phyloP scores from a whole-genome alignment of 176 grass and related monocot species.

The Urochloa ruziziensis region DNA sequence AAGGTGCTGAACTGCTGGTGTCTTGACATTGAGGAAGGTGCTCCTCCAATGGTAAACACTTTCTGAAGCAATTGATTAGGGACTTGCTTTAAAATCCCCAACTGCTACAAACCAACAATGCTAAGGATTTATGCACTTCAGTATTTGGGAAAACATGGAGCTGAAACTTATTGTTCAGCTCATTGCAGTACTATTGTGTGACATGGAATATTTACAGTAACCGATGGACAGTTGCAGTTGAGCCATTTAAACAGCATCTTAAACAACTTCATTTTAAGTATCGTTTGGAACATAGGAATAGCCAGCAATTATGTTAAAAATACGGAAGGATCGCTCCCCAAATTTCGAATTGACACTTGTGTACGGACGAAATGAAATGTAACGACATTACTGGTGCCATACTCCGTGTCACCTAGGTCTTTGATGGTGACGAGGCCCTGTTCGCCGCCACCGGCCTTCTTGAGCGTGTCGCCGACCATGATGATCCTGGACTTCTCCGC shows the following conservation, averaged over 20 bases:
- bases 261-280: not conserved
- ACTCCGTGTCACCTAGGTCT: conserved; percentile 81
- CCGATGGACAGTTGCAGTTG: not conserved
- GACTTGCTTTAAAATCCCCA: not conserved
- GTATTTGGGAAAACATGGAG: not conserved
- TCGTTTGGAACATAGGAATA: not conserved
- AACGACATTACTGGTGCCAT: conserved; percentile 45
- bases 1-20: not conserved
- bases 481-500: conserved; percentile 90
- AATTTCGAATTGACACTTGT: not conserved
- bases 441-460: conserved; percentile 46
- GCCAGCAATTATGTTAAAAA: no score
- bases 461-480: conserved; percentile 88
- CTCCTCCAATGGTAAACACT: not conserved
- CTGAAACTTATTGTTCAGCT: not conserved
- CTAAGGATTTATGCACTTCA: not conserved
- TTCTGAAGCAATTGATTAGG: not conserved
- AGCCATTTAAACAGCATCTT: not conserved
- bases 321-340: no score
- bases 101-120: not conserved
- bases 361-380: conserved; percentile 16
- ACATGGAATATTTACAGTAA: not conserved
- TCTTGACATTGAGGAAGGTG: not conserved
- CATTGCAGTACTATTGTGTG: not conserved
- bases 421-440: conserved; percentile 56